Evolutionary conservation across 768 basidiomycete genomes (phyloP).

Genomic region (Rickenella mellea): DNA sequence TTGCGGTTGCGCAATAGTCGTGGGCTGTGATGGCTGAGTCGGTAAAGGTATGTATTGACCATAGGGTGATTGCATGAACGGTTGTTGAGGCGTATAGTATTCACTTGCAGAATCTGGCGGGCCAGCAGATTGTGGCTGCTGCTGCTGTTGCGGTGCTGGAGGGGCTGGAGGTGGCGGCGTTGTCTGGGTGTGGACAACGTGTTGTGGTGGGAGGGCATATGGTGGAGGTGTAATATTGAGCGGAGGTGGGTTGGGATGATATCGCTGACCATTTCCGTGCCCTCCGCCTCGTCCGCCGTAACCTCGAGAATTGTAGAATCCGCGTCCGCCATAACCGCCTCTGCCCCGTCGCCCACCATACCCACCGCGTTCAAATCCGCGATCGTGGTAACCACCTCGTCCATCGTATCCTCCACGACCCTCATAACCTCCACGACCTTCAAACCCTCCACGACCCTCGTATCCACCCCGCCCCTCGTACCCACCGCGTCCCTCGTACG

Average conservation of each 20-base stretch:
- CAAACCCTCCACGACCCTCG: constrained; percentile 28
- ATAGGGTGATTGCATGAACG: constrained; percentile 19
- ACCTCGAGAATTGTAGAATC: constrained; percentile 17
- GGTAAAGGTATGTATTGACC: constrained; percentile 20
- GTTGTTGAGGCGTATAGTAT: constrained; percentile 11
- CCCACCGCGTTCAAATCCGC: neutral
- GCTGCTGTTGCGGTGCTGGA: constrained; percentile 16
- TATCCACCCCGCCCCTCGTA: constrained; percentile 27
- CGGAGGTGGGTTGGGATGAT: neutral
- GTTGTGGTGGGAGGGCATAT: neutral
- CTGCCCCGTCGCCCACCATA: constrained; percentile 8
- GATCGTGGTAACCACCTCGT: constrained; percentile 12
- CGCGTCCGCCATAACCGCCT: constrained; percentile 28
- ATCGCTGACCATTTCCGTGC: neutral
- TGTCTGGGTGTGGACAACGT: neutral
- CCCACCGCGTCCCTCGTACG: constrained; percentile 22
- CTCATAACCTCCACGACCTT: constrained; percentile 15
- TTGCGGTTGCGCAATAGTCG: constrained; percentile 21
- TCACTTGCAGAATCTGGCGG: neutral
- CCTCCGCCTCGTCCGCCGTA: neutral
- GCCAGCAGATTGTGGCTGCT: constrained; percentile 15
- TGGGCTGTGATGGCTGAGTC: constrained; percentile 14
- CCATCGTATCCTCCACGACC: constrained; percentile 32
- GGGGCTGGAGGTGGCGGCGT: constrained; percentile 10
- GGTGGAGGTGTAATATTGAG: constrained; percentile 2